Evolutionary conservation across 2,329 filamentous ascomycete species (phyloP), one percentile per base, ranked within the genome.

Genomic region (Alternaria brassicae): DNA sequence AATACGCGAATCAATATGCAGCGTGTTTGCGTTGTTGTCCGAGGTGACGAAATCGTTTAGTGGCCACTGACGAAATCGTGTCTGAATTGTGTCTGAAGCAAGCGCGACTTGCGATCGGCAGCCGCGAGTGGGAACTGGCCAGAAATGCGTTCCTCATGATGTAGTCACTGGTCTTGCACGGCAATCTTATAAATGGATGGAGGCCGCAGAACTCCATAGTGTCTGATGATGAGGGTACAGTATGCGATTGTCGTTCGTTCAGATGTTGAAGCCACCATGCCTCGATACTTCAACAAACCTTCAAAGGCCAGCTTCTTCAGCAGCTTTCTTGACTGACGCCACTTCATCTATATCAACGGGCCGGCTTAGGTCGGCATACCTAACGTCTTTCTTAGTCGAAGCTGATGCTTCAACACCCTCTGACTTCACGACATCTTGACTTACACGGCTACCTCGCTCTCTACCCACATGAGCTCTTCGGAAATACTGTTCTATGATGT

Each of bases 401-500:
- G 41, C n/a, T 9, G 61, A 62, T 21, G 69, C 65, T 19, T 67
- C 50, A 17, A 68, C 54, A 55, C 72, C 67, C n/a, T 72, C 65
- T 60, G 76, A 56, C 56, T 78, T 69, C 56, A 72, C 44, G 27
- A 72, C 59, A 69, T 72, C 72, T 58, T 69, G 56, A 81, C 30
- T 34, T 25, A 37, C n/a, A 21, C 39, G 56, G 25, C 66, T 58
- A 19, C 73, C 69, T 19, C 65, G 86, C 53, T 82, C 80, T 79
- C 92, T 94, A 3, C 92, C 92, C 1, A 96, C 92, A 75, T 96
- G 88, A 0, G 91, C 92, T 63, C 90, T 86, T 0, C 91, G 91
- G 62, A 88, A 88, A 72, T 95, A 95, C 78, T 96, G 92, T 77
- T 96, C 91, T 91, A 95, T 95, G 65, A 96, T 89, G 73, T 96